Conservation (phyloP, 805 yeast species). For the Metschnikowia lunata region DNA sequence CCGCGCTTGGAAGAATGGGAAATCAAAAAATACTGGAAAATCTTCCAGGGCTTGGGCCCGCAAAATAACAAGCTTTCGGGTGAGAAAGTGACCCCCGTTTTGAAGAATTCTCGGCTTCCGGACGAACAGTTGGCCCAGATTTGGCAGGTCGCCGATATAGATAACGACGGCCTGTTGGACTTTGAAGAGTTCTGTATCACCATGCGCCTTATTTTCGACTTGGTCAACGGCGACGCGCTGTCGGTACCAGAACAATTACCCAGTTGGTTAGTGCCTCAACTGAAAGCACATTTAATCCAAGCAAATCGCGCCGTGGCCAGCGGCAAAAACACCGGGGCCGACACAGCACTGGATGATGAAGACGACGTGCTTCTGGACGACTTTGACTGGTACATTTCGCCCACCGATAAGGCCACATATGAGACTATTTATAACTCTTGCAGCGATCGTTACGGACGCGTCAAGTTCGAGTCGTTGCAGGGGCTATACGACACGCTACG, state of each 20-base stretch:
- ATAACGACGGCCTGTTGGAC: constrained; percentile 51
- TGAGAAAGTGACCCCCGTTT: constrained; percentile 77
- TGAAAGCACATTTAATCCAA: constrained; percentile 78
- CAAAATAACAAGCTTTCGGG: constrained; percentile 74
- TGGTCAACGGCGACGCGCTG: constrained; percentile 63
- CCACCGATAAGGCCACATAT: constrained; percentile 74
- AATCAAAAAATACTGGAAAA: constrained; percentile 96
- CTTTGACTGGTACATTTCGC: constrained; percentile 96
- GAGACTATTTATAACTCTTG: constrained; percentile 72
- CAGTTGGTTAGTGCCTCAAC: constrained; percentile 87
- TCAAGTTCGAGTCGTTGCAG: constrained; percentile 65
- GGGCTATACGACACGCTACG: constrained; percentile 64
- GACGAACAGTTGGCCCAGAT: constrained; percentile 74
- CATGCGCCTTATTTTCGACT: constrained; percentile 90
- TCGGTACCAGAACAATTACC: constrained; percentile 74
- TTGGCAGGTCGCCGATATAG: constrained; percentile 64
- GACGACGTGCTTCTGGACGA: constrained; percentile 56
- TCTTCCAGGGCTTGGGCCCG: constrained; percentile 86
- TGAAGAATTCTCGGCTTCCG: constrained; percentile 51
- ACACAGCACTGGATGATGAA: constrained; percentile 41
- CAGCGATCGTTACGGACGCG: constrained; percentile 74
- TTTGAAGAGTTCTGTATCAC: constrained; percentile 98
- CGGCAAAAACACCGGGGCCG: constrained; percentile 25
- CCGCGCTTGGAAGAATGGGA: constrained; percentile 92
- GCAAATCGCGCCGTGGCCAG: constrained; percentile 66